These are phyloP conservation scores for Diplodia intermedia DNA, from an alignment of 2,329 filamentous ascomycete genomes.

Conservation along the genomic window DNA sequence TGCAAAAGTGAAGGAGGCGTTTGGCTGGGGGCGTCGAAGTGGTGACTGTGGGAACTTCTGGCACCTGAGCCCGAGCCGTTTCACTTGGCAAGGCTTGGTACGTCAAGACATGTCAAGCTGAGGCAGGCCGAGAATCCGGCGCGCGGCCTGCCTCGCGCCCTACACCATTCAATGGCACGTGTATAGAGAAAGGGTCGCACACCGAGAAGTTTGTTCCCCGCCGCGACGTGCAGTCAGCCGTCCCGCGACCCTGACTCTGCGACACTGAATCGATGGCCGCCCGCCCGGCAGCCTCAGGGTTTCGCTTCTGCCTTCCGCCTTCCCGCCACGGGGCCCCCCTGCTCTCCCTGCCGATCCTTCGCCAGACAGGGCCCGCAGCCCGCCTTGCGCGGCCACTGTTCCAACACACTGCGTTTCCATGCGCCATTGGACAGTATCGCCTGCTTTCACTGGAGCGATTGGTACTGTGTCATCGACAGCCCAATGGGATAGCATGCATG, in stretches of 20 bases:
- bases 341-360: conserved; percentile 27
- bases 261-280: conserved; percentile 18
- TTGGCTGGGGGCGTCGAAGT: not conserved
- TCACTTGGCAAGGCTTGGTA: conserved; percentile 29
- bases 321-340: conserved; percentile 14
- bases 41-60: conserved; percentile 22
- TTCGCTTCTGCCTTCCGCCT: conserved; percentile 20
- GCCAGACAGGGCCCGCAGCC: not conserved
- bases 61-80: not conserved
- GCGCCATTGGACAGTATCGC: not conserved
- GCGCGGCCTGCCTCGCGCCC: not conserved
- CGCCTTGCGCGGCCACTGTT: not conserved
- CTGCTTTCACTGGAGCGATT: not conserved
- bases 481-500: not conserved
- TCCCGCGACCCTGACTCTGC: not conserved
- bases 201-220: conserved; percentile 2
- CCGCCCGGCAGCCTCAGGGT: not conserved
- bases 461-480: not conserved
- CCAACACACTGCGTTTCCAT: not conserved
- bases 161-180: not conserved
- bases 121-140: conserved; percentile 7
- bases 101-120: conserved; percentile 19
- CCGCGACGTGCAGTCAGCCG: not conserved
- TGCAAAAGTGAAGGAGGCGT: not conserved
- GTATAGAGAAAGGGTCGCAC: not conserved